Base-by-base conservation (phyloP, 371 early-diverging fungal genomes). In the Blakeslea trispora region DNA sequence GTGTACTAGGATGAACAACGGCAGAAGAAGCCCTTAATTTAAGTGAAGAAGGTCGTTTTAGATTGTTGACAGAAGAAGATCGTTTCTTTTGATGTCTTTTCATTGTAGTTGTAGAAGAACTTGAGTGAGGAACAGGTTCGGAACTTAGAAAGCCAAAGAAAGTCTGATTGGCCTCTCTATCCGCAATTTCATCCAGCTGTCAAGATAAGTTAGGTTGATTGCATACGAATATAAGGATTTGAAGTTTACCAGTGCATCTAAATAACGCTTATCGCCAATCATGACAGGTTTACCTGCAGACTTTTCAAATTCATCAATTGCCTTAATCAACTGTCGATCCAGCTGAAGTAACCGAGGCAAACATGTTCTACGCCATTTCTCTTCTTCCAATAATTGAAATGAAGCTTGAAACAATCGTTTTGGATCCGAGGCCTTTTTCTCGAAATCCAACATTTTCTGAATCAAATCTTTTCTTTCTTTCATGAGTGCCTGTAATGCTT, bases 351-450 rank as follows among this genome's bases (percentile, higher is more conserved):
- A 71, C 5, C 85, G 90, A 21, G 95, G 94, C 57, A 82, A 88
- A 37, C 93, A 91, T 3, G 84, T 84, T 50, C 91, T 91, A 31
- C 97, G 72, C 79, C 91, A 95, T 63, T 87, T 86, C 52, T 94
- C 95, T 69, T 96, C 95, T 64, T 91, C 91, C 21, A 86, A 56
- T 24, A 96, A 72, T 60, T 88, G 91, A 64, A 95, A 92, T 0
- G 91, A 91, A 10, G 87, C 79, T 55, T 84, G 83, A 58, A 92
- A 92, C 14, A 96, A 72, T 22, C 97, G 76, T 45, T 78, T 75
- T 3, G 95, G 95, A 61, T 96, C 94, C 1, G 88, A 87, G 1
- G 97, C 97, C 0, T 81, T 81, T 55, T 85, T 84, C 68, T 96
- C 96, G 77, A 96, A 95, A 11, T 87, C 86, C 46, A 83, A 79